Evolutionary conservation across 306 rosid species (phyloP), one percentile per base, ranked within the genome.

Genomic region (Acmispon strigosus): DNA sequence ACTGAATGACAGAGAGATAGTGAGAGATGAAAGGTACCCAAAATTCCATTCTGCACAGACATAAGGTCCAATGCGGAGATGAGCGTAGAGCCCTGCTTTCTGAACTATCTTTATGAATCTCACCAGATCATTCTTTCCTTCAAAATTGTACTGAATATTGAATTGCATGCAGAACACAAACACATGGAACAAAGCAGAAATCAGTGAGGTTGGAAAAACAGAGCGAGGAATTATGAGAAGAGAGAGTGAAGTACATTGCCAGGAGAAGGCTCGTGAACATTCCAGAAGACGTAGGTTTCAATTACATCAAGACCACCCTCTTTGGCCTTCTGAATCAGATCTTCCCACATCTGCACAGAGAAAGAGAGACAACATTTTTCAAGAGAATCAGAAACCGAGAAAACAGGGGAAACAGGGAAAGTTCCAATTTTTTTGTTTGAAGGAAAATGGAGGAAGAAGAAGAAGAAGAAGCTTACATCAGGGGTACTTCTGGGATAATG

Each of bases 11-110:
- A 5, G 37, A 32, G 8, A 15, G 52, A 65, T 47, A 19, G 34
- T 51, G 9, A 41, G 73, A 61, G 45, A 60, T 41, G 52, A 0
- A 22, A 54, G 55, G 70, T 95, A 95, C 99, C 99, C 99, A 44
- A 91, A 91, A 82, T 95, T 95, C 99, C 99, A 95, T 71, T 95
- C 99, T 13, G 97, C 99, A 82, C 99, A 95, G 73, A 95, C 96
- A 76, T 95, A 95, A 79, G 99, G 99, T 80, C 99, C 99, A 85
- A 95, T 87, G 75, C 99, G 91, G 64, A 95, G 87, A 71, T 91
- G 89, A 78, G 96, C 99, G 70, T 89, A 91, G 16, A 95, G 84
- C 54, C 99, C 96, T 39, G 96, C 99, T 79, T 77, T 87, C 83
- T 91, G 99, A 48, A 95, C 77, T 4, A 86, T 86, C 87, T 91